A percentile compares a stretch with the other conserved stretches of the same genome.
These are phyloP conservation scores for Boehmeria nivea DNA, from an alignment of 306 rosid species.

Conservation along the genomic window DNA sequence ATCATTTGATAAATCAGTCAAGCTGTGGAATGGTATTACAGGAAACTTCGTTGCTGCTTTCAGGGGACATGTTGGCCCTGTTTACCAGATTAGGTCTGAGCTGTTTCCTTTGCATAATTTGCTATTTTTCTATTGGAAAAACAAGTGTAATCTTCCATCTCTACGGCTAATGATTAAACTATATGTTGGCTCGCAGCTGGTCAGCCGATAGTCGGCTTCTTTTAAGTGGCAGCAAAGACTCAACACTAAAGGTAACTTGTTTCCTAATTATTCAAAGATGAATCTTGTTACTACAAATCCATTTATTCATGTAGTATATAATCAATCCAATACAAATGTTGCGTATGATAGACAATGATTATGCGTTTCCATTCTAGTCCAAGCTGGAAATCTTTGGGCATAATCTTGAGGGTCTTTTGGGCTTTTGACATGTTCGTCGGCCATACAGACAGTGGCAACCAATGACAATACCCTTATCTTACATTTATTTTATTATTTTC, in stretches of 20 bases:
- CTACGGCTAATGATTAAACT: slow-evolving; percentile 19
- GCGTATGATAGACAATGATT: too few relatives aligned
- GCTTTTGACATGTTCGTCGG: too few relatives aligned
- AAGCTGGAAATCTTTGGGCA: too few relatives aligned
- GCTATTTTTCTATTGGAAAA: background rate
- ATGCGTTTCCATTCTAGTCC: too few relatives aligned
- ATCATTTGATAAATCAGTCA: slow-evolving; percentile 91
- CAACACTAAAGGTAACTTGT: slow-evolving; percentile 74
- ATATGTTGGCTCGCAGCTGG: slow-evolving; percentile 59
- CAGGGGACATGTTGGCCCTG: slow-evolving; percentile 90
- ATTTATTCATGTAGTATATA: too few relatives aligned
- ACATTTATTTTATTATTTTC: too few relatives aligned
- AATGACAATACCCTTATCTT: too few relatives aligned
- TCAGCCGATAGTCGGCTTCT: slow-evolving; percentile 95
- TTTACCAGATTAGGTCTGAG: slow-evolving; percentile 86
- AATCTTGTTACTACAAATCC: too few relatives aligned
- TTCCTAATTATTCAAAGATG: background rate
- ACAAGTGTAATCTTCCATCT: background rate
- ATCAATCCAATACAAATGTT: too few relatives aligned
- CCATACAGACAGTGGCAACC: too few relatives aligned
- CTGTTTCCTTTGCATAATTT: slow-evolving; percentile 3
- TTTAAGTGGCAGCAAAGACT: slow-evolving; percentile 89
- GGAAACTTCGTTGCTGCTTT: slow-evolving; percentile 80
- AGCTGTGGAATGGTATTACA: slow-evolving; percentile 69
- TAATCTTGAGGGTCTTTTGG: too few relatives aligned